phyloP scores from a whole-genome alignment of 106 monocot species.

The Cymbidium sinense region DNA sequence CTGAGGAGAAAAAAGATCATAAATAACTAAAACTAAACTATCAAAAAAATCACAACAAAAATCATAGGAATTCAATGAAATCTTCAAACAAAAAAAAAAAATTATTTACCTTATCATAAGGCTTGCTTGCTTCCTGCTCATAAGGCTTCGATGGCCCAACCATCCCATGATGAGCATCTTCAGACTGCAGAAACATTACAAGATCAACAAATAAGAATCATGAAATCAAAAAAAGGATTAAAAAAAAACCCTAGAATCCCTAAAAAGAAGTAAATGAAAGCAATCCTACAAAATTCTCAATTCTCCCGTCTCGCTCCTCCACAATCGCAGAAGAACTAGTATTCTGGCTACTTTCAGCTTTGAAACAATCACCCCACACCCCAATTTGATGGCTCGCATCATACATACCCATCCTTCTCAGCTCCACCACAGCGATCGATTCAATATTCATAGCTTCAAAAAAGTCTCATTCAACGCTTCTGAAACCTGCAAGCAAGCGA shows the following conservation, averaged over 20 bases:
- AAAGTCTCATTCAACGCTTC: not conserved
- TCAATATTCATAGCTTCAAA: constrained; percentile 3
- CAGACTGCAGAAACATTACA: constrained; percentile 16
- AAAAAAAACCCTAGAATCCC: not conserved
- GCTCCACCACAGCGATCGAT: constrained; percentile 1
- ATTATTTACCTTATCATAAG: constrained; percentile 31
- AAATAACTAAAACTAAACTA: not conserved
- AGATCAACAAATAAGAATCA: not conserved
- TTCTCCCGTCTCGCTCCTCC: constrained; percentile 26
- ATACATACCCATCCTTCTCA: constrained; percentile 39
- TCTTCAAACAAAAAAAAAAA: not conserved
- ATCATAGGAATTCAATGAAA: not conserved
- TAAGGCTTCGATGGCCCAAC: constrained; percentile 19
- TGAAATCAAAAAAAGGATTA: not conserved
- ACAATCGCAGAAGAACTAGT: constrained; percentile 27
- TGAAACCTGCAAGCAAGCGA: not conserved
- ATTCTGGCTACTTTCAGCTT: constrained; percentile 42
- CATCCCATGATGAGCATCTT: constrained; percentile 26
- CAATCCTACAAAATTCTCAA: constrained; percentile 21
- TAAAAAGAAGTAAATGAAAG: not conserved
- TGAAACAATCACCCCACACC: constrained; percentile 33
- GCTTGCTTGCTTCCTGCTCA: constrained; percentile 45
- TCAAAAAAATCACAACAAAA: too few relatives aligned
- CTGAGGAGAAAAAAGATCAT: not conserved
- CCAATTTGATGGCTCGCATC: constrained; percentile 27